Conservation (phyloP, 176 grass and related monocot genomes). For the Zea mays region Zm-B73-REFERENCE-NAM-5.0 NC_050098.1:1128001-1128500, state of each 20-base stretch:
- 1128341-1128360: background rate
- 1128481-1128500: background rate
- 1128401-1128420: slow-evolving; percentile 21
- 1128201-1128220: too few species aligned
- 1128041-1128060: too few species aligned
- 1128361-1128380: background rate
- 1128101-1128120: too few species aligned
- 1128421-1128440: background rate
- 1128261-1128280: background rate
- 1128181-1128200: too few species aligned
- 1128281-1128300: background rate
- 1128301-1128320: background rate
- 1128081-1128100: too few species aligned
- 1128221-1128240: too few species aligned
- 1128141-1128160: too few species aligned
- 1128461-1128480: background rate
- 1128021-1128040: too few species aligned
- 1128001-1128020: too few species aligned
- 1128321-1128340: background rate
- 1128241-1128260: background rate
- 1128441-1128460: background rate
- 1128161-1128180: too few species aligned
- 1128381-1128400: slow-evolving; percentile 19
- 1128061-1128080: too few species aligned
- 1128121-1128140: too few species aligned